Evolutionary conservation across 805 yeast species (phyloP), one percentile per base, ranked within the genome.

Genomic region (Wickerhamomyces silvicola): DNA sequence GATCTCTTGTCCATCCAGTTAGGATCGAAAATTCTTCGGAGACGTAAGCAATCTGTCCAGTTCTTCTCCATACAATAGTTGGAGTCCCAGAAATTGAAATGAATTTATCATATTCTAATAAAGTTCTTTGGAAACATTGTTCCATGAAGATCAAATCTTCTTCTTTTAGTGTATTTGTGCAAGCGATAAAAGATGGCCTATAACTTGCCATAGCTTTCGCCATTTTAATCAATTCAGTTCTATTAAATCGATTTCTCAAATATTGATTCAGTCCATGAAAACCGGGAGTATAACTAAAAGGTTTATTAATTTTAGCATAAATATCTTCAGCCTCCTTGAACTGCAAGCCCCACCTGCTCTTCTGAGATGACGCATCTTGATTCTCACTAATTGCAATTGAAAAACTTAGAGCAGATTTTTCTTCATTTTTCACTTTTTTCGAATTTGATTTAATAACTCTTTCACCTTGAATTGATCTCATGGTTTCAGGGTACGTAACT

Each of bases 91-190:
- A 76, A 14, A 82, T 76, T 15, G 77, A 69, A 24, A 92, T 81
- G 53, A 84, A 83, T 54, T 80, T 82, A 38, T 86, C 88, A 54
- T 87, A 90, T 39, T 94, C 95, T 27, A 90, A 61, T 22, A 90
- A 62, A 0, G 97, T 87, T 27, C 98, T 64, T 57, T 90, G 97
- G 60, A 88, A 90, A 46, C 95, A 84, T 60, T 90, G 94, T 53
- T 90, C 98, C 81, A 92, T 86, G 51, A 90, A 90, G 3, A 90
- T 82, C 57, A 88, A 66, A 55, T 90, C 98, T 25, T 84, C 94
- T 46, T 85, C 95, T 36, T 88, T 84, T 22, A 90, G 60, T 5
- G 92, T 78, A 48, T 84, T 82, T 24, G 94, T 84, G 47, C 94
- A 83, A 4, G 97, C 96, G 46, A 88, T 86, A 54, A 90, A 90